Conservation (phyloP, 2,329 filamentous ascomycete genomes). For the Sporothrix humicola region DNA sequence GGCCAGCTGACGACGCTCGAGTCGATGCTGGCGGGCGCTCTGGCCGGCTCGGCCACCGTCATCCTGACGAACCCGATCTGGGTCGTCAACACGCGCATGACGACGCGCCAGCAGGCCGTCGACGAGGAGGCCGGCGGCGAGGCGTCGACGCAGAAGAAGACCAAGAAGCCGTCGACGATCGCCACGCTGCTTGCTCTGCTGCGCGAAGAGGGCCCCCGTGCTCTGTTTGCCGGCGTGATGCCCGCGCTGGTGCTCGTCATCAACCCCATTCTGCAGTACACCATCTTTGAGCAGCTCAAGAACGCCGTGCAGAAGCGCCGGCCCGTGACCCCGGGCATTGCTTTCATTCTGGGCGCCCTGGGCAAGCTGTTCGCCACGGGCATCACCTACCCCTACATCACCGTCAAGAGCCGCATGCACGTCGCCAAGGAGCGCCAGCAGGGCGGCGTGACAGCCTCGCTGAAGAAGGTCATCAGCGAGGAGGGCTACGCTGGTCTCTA, state of each 20-base stretch:
- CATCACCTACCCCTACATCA: constrained; percentile 98
- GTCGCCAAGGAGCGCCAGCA: constrained; percentile 73
- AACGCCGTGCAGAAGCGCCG: constrained; percentile 73
- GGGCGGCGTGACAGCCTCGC: constrained; percentile 71
- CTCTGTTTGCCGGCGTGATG: constrained; percentile 89
- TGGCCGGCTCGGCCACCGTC: constrained; percentile 93
- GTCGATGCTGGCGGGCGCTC: constrained; percentile 91
- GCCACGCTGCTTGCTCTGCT: constrained; percentile 81
- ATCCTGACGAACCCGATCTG: constrained; percentile 98
- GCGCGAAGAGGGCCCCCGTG: constrained; percentile 79
- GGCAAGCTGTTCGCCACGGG: constrained; percentile 93
- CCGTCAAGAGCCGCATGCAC: constrained; percentile 97
- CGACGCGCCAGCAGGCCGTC: constrained; percentile 71
- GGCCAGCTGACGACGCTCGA: constrained; percentile 89
- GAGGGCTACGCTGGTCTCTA: constrained; percentile 94
- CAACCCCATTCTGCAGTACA: constrained; percentile 98
- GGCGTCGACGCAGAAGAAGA: constrained; percentile 42
- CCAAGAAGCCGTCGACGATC: constrained; percentile 64
- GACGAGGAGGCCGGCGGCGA: constrained; percentile 34
- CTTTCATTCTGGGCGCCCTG: constrained; percentile 88
- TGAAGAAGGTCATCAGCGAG: constrained; percentile 80
- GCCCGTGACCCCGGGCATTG: constrained; percentile 77
- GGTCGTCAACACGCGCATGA: constrained; percentile 99
- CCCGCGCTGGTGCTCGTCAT: constrained; percentile 93
- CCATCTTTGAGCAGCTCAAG: constrained; percentile 98